phyloP scores from a whole-genome alignment of 116 monocot species.

The Dioscorea cayenensis region DNA sequence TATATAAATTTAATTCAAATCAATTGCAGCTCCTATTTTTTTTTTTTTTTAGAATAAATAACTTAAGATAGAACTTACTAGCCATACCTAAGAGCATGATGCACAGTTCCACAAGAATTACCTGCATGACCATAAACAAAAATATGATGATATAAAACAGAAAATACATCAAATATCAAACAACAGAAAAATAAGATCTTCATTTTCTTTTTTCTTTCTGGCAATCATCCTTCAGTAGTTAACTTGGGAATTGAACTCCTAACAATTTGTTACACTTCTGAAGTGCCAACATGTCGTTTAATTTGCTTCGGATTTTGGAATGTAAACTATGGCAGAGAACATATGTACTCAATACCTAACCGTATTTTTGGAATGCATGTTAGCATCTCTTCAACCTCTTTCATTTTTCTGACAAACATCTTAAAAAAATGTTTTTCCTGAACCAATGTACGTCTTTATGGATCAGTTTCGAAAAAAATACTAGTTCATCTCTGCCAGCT shows the following conservation, averaged over 20 bases:
- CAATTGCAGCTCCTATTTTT: too few species aligned
- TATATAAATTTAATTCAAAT: too few species aligned
- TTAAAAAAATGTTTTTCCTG: not conserved
- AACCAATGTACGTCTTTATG: not conserved
- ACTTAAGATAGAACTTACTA: slow-evolving; percentile 44
- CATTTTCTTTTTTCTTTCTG: not conserved
- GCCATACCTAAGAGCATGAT: slow-evolving; percentile 98
- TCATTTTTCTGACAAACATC: not conserved
- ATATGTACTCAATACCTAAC: too few species aligned
- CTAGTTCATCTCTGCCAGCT: not conserved
- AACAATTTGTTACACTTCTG: too few species aligned
- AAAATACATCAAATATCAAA: not conserved
- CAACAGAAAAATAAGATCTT: not conserved
- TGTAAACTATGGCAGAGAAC: too few species aligned
- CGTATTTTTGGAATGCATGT: slow-evolving; percentile 11
- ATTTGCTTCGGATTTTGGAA: too few species aligned
- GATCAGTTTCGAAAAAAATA: slow-evolving; percentile 1
- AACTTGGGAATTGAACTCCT: too few species aligned
- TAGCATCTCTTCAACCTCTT: slow-evolving; percentile 10
- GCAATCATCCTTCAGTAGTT: not conserved
- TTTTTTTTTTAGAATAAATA: not conserved
- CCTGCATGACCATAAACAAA: slow-evolving; percentile 44
- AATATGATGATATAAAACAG: slow-evolving; percentile 1
- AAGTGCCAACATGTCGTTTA: too few species aligned
- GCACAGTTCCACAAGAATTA: slow-evolving; percentile 96